Base-by-base conservation (phyloP, 73 alveolate species). In the Blepharisma stoltei region DNA sequence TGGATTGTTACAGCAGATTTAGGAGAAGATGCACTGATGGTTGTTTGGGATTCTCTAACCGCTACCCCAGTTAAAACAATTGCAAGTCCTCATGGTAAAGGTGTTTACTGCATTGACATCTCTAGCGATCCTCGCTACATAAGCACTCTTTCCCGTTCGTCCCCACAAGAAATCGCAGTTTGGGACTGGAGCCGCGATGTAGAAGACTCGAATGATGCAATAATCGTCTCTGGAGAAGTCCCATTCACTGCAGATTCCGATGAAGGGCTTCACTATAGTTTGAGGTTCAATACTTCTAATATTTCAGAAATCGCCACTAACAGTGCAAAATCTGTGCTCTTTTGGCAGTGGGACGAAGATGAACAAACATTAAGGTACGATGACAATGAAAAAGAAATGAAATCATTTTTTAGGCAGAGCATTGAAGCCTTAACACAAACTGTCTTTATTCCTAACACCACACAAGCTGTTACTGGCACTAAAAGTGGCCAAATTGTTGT, bases 1-100 rank as follows among this genome's bases (percentile, higher is more conserved):
- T 89, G 92, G 78, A 94, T 96, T 66, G 99, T 96, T 5, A 96
- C 99, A 8, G 99, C 99, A 21, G 99, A 96, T 85, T 79, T 94
- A 25, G 99, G 99, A 4, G 93, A 83, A 71, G 97, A 96, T 67
- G 89, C 97, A 20, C 94, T 96, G 90, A 82, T 96, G 45, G 98
- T 96, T 44, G 97, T 96, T 4, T 96, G 99, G 99, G 98, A 94
- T 80, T 93, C 99, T 25, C 83, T 80, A 47, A 88, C 97, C 6
- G 99, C 98, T 9, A 82, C 95, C 7, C 99, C 98, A 43, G 90
- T 82, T 60, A 88, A 95, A 77, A 94, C 99, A 11, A 94, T 92
- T 79, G 85, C 94, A 79, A 91, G 95, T 54, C 98, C 98, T 75
- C 97, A 96, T 78, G 94, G 98, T 38, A 94, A 91, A 76, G 99